Evolutionary conservation across 768 basidiomycete genomes (phyloP).

Genomic region (Rhodosporidiobolus odoratus): DNA sequence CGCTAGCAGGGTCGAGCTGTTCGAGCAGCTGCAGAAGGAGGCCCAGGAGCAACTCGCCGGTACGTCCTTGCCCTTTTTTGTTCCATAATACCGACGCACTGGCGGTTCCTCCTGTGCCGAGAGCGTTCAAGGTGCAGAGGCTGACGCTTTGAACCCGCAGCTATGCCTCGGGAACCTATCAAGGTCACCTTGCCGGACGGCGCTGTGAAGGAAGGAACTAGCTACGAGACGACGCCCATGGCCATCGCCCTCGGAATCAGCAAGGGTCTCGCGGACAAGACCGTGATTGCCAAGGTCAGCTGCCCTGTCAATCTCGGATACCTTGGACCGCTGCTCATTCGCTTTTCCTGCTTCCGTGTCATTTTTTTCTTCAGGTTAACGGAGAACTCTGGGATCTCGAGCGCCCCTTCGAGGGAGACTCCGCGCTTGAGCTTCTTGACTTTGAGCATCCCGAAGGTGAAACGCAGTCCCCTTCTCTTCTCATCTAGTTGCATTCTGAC

Average conservation of each 20-base stretch:
- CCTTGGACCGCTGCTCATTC: conserved; percentile 11
- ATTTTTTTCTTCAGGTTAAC: conserved; percentile 58
- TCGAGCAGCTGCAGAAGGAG: conserved; percentile 76
- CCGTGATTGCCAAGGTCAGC: conserved; percentile 95
- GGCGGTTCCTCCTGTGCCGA: too few species aligned
- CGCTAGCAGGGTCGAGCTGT: conserved; percentile 81
- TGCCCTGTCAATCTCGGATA: too few species aligned
- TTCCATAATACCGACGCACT: too few species aligned
- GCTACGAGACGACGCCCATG: conserved; percentile 94
- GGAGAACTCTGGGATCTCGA: conserved; percentile 89
- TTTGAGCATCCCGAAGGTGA: conserved; percentile 86
- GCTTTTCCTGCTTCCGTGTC: background rate
- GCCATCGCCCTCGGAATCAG: conserved; percentile 81
- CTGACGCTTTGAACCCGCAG: conserved; percentile 11
- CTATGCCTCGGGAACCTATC: conserved; percentile 72
- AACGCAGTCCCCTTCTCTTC: conserved; percentile 11
- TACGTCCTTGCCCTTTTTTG: conserved; percentile 45
- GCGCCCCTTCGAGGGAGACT: conserved; percentile 80
- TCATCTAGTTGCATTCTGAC: background rate
- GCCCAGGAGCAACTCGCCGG: conserved; percentile 74
- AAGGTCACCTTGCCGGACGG: conserved; percentile 80
- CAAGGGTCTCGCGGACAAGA: conserved; percentile 75
- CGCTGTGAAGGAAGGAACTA: conserved; percentile 69
- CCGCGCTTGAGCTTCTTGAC: conserved; percentile 75
- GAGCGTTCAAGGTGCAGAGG: background rate